Conservation (phyloP, 1,139 yeast species). For the Blastobotrys arbuscula region DNA sequence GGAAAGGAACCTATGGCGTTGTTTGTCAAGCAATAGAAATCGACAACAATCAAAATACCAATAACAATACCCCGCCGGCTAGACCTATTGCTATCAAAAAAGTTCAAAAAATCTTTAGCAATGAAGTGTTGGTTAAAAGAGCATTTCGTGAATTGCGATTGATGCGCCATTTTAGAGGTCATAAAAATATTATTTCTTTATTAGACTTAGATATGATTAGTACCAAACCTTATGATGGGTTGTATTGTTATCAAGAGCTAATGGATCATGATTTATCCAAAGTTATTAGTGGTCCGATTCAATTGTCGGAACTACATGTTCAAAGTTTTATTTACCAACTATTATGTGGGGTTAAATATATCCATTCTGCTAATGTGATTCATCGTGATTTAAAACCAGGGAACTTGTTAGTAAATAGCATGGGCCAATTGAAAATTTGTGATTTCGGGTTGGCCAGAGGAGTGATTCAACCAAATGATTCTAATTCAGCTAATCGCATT, state of each 20-base stretch:
- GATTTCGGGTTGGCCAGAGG: conserved; percentile 90
- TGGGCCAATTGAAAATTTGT: conserved; percentile 71
- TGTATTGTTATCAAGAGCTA: conserved; percentile 78
- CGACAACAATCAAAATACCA: conserved; percentile 9
- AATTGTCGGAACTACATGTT: conserved; percentile 78
- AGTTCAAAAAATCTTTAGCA: conserved; percentile 84
- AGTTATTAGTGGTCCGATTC: conserved; percentile 64
- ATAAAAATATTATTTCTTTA: conserved; percentile 51
- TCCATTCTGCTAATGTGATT: conserved; percentile 68
- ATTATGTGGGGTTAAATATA: conserved; percentile 71
- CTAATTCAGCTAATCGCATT: background rate
- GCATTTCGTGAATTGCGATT: conserved; percentile 85
- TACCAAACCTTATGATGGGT: conserved; percentile 67
- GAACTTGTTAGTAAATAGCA: conserved; percentile 65
- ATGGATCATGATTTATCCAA: conserved; percentile 74
- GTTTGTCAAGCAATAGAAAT: conserved; percentile 72
- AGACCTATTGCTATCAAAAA: conserved; percentile 65
- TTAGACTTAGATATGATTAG: conserved; percentile 68
- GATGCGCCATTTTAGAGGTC: conserved; percentile 83
- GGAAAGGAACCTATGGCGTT: conserved; percentile 85
- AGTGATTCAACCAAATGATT: conserved; percentile 27
- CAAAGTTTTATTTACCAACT: conserved; percentile 73
- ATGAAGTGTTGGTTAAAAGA: conserved; percentile 81
- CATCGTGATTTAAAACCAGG: conserved; percentile 88
- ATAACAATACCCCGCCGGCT: background rate